Conservation (phyloP, 2,329 filamentous ascomycete species). For the Alternaria alternata region DNA sequence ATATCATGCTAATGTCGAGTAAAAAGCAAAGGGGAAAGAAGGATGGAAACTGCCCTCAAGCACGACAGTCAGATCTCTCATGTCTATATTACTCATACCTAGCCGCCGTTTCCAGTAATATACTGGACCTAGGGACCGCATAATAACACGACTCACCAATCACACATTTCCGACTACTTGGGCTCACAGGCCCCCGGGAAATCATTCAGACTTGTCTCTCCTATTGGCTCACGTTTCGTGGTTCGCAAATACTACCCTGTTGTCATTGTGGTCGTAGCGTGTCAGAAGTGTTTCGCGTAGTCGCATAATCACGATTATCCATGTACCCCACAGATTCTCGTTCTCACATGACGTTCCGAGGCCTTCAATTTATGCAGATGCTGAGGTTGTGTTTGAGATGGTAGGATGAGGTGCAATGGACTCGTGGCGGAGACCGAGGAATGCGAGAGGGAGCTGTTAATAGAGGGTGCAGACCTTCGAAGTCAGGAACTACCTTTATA, state of each 20-base stretch:
- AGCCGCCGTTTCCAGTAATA: neutral
- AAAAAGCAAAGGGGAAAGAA: neutral
- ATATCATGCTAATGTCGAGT: neutral
- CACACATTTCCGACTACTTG: neutral
- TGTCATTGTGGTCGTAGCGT: neutral
- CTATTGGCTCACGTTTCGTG: neutral
- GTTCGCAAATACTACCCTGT: slow-evolving; percentile 5
- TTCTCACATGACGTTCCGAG: neutral
- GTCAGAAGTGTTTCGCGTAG: neutral
- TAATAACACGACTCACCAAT: neutral
- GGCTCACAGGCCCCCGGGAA: too few species aligned
- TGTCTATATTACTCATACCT: neutral
- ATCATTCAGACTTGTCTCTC: neutral
- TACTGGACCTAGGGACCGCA: neutral
- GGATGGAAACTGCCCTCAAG: neutral
- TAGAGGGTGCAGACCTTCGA: neutral
- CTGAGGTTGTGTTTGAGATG: neutral
- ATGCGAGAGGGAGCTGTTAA: neutral
- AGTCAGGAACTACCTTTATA: neutral
- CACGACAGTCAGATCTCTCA: neutral
- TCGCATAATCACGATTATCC: neutral
- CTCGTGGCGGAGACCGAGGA: neutral
- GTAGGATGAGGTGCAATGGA: neutral
- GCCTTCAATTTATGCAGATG: neutral
- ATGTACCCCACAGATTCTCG: neutral